These are phyloP conservation scores for Solanum clarkiae DNA, from an alignment of 257 asterid species.

Conservation along the genomic window DNA sequence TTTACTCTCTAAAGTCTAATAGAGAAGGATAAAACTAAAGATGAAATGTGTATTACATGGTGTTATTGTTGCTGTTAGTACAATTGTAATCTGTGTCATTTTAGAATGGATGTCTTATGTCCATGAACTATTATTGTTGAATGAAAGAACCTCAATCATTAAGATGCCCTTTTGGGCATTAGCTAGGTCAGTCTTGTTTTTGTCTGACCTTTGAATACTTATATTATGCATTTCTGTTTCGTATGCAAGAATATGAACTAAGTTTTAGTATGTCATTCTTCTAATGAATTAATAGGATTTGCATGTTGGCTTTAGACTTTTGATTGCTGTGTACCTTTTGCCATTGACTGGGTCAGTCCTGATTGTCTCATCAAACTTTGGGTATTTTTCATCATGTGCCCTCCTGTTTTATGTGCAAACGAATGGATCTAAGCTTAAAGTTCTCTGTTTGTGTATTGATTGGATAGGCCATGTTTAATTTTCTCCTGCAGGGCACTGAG, in stretches of 20 bases:
- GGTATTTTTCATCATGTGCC: background rate
- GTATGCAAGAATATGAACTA: background rate
- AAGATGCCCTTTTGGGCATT: background rate
- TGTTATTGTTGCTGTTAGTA: background rate
- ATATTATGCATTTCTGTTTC: background rate
- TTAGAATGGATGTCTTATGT: background rate
- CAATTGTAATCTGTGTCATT: background rate
- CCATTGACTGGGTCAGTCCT: background rate
- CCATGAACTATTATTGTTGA: background rate
- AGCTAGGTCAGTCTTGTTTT: background rate
- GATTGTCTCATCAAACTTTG: background rate
- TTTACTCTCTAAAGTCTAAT: background rate
- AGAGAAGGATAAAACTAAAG: background rate
- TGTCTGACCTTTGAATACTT: background rate
- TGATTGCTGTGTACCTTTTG: background rate
- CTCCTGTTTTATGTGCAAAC: background rate
- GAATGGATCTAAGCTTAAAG: background rate
- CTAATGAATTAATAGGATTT: background rate
- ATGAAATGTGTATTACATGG: background rate
- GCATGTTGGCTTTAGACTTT: background rate
- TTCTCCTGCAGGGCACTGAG: conserved; percentile 26
- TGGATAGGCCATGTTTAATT: background rate
- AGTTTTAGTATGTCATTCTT: background rate
- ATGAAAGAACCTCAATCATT: background rate
- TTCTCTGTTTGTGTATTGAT: background rate